phyloP scores from a whole-genome alignment of 495 filamentous ascomycete genomes.

The Lepidopterella palustris region DNA sequence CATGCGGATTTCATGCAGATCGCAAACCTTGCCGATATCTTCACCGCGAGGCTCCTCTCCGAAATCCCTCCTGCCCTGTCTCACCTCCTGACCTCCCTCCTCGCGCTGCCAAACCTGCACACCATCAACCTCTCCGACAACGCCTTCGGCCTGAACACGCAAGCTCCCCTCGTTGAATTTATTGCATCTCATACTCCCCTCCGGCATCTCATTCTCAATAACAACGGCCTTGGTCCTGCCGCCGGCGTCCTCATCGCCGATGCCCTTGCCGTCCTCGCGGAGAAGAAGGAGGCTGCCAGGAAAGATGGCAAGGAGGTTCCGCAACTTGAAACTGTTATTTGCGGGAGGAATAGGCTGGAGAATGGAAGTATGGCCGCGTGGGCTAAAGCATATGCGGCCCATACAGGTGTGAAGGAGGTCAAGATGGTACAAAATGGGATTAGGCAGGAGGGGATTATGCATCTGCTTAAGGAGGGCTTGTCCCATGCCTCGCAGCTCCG shows the following conservation, averaged over 20 bases:
- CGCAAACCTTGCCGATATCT: slow-evolving; percentile 93
- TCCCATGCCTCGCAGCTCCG: slow-evolving; percentile 55
- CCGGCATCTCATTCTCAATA: slow-evolving; percentile 88
- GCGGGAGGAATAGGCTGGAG: slow-evolving; percentile 90
- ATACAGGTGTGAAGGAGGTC: slow-evolving; percentile 68
- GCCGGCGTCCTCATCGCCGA: slow-evolving; percentile 83
- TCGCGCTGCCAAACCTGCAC: slow-evolving; percentile 73
- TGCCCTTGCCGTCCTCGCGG: slow-evolving; percentile 65
- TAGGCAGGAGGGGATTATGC: slow-evolving; percentile 79
- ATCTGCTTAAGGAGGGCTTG: slow-evolving; percentile 70
- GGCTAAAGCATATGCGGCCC: slow-evolving; percentile 76
- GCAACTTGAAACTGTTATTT: slow-evolving; percentile 85
- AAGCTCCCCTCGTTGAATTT: slow-evolving; percentile 56
- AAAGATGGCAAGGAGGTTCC: slow-evolving; percentile 52
- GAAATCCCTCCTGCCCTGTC: slow-evolving; percentile 90
- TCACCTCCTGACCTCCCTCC: slow-evolving; percentile 74
- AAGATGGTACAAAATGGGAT: slow-evolving; percentile 99
- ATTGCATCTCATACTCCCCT: slow-evolving; percentile 78
- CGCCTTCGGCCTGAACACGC: slow-evolving; percentile 88
- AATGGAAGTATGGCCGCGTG: slow-evolving; percentile 93
- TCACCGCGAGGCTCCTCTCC: slow-evolving; percentile 85
- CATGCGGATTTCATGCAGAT: slow-evolving; percentile 50
- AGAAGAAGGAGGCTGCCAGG: slow-evolving; percentile 71
- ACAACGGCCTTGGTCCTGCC: slow-evolving; percentile 92
- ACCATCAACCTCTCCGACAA: slow-evolving; percentile 96